Conservation (phyloP, 2,329 filamentous ascomycete genomes). For the Fusarium domesticum region DNA sequence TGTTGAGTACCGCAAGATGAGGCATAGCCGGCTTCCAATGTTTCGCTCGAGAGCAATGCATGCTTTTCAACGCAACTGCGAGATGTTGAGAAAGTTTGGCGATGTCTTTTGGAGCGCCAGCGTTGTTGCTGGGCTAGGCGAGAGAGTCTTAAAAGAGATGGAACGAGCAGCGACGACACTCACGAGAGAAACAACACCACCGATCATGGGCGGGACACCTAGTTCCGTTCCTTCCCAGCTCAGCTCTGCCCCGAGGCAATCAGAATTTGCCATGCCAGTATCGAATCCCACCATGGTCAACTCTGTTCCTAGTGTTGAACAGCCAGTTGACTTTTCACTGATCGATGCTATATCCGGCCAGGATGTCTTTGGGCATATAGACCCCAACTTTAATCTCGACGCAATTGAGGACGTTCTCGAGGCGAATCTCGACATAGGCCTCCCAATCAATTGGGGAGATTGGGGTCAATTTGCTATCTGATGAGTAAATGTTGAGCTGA, state of each 20-base stretch:
- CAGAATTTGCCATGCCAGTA: slow-evolving; percentile 15
- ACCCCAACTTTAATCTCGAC: slow-evolving; percentile 52
- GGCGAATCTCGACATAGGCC: slow-evolving; percentile 52
- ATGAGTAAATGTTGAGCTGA: slow-evolving; percentile 1
- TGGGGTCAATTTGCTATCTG: slow-evolving; percentile 40
- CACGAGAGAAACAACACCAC: slow-evolving; percentile 35
- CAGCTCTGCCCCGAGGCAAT: slow-evolving; percentile 6
- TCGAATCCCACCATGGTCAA: slow-evolving; percentile 29
- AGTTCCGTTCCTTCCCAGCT: slow-evolving; percentile 13
- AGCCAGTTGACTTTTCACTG: slow-evolving; percentile 40
- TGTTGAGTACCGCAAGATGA: slow-evolving; percentile 62
- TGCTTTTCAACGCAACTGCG: slow-evolving; percentile 53
- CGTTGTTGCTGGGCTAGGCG: slow-evolving; percentile 53
- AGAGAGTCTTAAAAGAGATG: slow-evolving; percentile 55
- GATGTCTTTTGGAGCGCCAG: slow-evolving; percentile 57
- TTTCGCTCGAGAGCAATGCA: slow-evolving; percentile 54
- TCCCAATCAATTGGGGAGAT: slow-evolving; percentile 51
- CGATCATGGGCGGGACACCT: slow-evolving; percentile 22
- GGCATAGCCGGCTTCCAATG: slow-evolving; percentile 57
- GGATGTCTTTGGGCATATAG: slow-evolving; percentile 55
- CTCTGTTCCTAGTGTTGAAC: slow-evolving; percentile 31
- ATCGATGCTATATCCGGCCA: slow-evolving; percentile 46
- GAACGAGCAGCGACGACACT: slow-evolving; percentile 50
- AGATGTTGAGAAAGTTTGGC: slow-evolving; percentile 51
- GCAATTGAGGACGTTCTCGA: slow-evolving; percentile 54